A percentile compares a stretch with the other conserved stretches of the same genome.
Conservation (phyloP, 129 eudicot species). For the Pulicaria dysenterica region DNA sequence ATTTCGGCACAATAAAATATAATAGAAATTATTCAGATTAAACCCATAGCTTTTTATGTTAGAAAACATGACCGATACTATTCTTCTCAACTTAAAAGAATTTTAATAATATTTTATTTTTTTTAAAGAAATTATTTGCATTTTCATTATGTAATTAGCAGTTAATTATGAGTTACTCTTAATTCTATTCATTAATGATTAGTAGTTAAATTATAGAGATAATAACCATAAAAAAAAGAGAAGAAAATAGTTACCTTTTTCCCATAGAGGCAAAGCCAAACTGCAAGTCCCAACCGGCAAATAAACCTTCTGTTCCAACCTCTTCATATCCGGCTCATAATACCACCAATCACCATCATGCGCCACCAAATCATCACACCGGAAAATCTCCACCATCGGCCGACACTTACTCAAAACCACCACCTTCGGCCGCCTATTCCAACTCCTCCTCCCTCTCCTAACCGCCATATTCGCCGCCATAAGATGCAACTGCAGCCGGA, state of each 20-base stretch:
- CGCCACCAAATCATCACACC: constrained; percentile 68
- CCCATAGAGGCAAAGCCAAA: constrained; percentile 87
- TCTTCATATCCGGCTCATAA: constrained; percentile 52
- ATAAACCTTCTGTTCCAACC: constrained; percentile 61
- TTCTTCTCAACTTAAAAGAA: no score
- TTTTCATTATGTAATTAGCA: no score
- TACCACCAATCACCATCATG: constrained; percentile 89
- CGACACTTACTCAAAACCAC: constrained; percentile 72
- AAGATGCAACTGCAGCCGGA: constrained; percentile 74
- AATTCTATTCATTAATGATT: no score
- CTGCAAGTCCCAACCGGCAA: constrained; percentile 88
- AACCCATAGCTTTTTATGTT: no score
- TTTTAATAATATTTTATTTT: background rate
- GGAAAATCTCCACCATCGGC: constrained; percentile 86
- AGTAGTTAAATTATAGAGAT: no score
- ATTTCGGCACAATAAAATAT: no score
- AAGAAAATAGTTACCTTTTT: constrained; percentile 55
- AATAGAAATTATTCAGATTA: no score
- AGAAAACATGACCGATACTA: no score
- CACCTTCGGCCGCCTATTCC: constrained; percentile 61
- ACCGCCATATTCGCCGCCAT: constrained; percentile 72
- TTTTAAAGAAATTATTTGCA: background rate
- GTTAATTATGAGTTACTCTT: no score
- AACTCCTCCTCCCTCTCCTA: constrained; percentile 57
- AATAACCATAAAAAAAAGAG: background rate